These are phyloP conservation scores for Musa beccarii DNA, from an alignment of 176 grass and related monocot genomes.

Conservation along the genomic window DNA sequence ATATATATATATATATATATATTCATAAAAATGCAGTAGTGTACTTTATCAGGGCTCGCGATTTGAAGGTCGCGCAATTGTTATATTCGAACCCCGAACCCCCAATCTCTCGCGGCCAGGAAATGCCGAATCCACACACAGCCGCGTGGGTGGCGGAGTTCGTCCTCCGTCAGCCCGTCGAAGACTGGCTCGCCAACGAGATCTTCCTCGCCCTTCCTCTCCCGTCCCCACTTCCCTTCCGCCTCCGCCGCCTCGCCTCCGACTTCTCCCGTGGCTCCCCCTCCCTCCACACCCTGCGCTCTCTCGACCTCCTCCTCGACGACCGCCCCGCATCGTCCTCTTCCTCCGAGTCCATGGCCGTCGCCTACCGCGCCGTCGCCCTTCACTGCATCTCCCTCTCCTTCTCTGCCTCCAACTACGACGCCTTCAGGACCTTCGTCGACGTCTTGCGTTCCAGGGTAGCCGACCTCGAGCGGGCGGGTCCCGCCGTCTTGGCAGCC, in stretches of 20 bases:
- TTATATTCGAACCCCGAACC: too few relatives aligned
- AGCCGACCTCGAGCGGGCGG: background rate
- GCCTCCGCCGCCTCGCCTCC: conserved; percentile 16
- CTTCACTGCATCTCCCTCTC: conserved; percentile 1
- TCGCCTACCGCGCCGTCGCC: conserved; percentile 9
- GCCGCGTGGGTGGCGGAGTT: conserved; percentile 20
- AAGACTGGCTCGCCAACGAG: conserved; percentile 1
- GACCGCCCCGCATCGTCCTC: background rate
- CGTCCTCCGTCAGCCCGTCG: conserved; percentile 13
- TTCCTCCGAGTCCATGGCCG: background rate
- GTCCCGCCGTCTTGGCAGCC: background rate
- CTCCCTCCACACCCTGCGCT: conserved; percentile 4
- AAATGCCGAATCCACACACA: background rate
- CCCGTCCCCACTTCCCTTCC: background rate
- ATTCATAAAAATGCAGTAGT: too few relatives aligned
- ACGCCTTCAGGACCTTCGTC: background rate
- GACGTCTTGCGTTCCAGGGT: background rate
- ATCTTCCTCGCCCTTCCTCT: conserved; percentile 10
- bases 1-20: too few relatives aligned
- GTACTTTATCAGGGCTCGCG: too few relatives aligned
- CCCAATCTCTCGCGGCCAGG: too few relatives aligned
- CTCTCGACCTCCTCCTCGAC: conserved; percentile 16
- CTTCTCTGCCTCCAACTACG: background rate
- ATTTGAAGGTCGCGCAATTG: too few relatives aligned
- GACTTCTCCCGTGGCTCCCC: background rate